Percentiles rank a stretch among this genome's conserved stretches.
phyloP scores from a whole-genome alignment of 2,329 filamentous ascomycete genomes.

The Anisogramma anomala region DNA sequence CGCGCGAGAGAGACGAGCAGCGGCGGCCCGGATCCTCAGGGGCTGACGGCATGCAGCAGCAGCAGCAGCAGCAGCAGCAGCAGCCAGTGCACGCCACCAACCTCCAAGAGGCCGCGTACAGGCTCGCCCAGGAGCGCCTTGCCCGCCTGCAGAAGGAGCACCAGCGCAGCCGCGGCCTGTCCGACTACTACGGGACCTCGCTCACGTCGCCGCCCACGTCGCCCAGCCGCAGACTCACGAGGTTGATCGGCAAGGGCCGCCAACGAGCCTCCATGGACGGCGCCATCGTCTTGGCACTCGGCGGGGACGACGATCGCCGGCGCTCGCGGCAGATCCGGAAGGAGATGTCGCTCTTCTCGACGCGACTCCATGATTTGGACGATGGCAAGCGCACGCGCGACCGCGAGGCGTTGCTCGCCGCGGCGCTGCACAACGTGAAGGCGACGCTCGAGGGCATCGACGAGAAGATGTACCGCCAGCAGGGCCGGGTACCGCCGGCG shows the following conservation, averaged over 20 bases:
- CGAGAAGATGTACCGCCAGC: constrained; percentile 63
- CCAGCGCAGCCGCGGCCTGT: constrained; percentile 49
- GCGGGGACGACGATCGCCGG: constrained; percentile 43
- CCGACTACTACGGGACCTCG: constrained; percentile 63
- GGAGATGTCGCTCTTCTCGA: constrained; percentile 70
- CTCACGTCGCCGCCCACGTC: constrained; percentile 18
- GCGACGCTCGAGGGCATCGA: constrained; percentile 71
- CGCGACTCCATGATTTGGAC: constrained; percentile 56
- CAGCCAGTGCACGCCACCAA: constrained; percentile 47
- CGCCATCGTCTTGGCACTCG: constrained; percentile 28
- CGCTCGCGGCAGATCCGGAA: constrained; percentile 61
- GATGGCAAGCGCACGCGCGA: constrained; percentile 63
- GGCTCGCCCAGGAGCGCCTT: constrained; percentile 71
- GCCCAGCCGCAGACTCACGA: constrained; percentile 33
- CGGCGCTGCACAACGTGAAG: constrained; percentile 78
- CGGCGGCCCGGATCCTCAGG: constrained; percentile 16
- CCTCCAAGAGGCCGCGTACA: constrained; percentile 78
- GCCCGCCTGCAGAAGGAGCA: constrained; percentile 67
- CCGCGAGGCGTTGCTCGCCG: constrained; percentile 61
- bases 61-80: no score
- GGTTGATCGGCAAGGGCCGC: constrained; percentile 45
- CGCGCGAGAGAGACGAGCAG: constrained; percentile 20
- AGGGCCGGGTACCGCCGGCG: constrained; percentile 58
- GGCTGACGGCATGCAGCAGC: no score
- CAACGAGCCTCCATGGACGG: constrained; percentile 59